Percentiles rank a stretch among this genome's conserved stretches.
phyloP scores from a whole-genome alignment of 345 rosid species.

The Combretum micranthum region DNA sequence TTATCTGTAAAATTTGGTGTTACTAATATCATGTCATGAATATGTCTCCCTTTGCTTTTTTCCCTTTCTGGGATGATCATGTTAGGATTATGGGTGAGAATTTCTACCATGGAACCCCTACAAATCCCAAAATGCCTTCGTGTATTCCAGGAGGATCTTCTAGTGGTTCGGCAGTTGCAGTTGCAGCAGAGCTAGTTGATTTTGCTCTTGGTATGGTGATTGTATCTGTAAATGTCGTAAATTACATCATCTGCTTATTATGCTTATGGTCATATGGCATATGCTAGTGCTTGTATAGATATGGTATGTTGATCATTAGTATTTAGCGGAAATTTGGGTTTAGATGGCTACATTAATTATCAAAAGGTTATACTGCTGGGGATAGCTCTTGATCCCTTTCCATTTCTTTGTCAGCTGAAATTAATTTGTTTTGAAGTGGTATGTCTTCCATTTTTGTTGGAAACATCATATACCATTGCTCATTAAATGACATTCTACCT shows the following conservation, averaged over 20 bases:
- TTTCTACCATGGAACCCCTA: slow-evolving; percentile 76
- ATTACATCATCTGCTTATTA: neutral
- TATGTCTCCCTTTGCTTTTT: neutral
- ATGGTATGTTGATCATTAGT: neutral
- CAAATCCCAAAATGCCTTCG: slow-evolving; percentile 57
- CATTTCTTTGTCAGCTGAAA: too few relatives aligned
- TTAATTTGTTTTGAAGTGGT: neutral
- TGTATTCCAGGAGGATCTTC: slow-evolving; percentile 87
- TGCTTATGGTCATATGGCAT: neutral
- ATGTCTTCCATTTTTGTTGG: neutral
- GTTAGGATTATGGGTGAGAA: slow-evolving; percentile 73
- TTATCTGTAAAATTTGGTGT: neutral
- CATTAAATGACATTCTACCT: neutral
- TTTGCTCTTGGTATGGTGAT: slow-evolving; percentile 64
- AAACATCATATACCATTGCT: neutral
- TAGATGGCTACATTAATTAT: neutral
- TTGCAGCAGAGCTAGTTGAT: slow-evolving; percentile 76
- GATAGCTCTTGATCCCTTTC: too few relatives aligned
- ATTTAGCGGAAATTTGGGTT: neutral
- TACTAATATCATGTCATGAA: neutral
- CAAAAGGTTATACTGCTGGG: too few relatives aligned
- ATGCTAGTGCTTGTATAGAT: neutral
- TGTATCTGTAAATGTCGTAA: slow-evolving; percentile 5
- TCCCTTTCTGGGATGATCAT: slow-evolving; percentile 7
- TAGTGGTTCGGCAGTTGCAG: slow-evolving; percentile 95